Evolutionary conservation across 768 basidiomycete species (phyloP), one percentile per base, ranked within the genome.

Genomic region (Podaxis mareebaensis): DNA sequence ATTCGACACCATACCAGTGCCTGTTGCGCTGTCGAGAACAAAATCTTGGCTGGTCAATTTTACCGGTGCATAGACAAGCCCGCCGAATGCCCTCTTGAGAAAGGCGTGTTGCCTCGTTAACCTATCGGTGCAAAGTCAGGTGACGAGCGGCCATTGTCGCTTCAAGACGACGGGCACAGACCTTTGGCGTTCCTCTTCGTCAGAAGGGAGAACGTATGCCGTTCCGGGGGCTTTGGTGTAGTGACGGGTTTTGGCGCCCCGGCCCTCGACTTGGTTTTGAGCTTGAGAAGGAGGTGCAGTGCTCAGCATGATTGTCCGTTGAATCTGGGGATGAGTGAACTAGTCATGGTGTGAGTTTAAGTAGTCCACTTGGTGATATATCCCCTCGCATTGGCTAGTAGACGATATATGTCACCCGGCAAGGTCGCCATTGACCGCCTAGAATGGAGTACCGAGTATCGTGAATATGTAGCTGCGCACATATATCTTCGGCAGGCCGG

Each of bases 131-230:
- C 20, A n/a, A 24, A 12, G 8, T 51, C 11, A 51, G 22, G 49
- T 3, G 22, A 11, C 24, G 20, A 49, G 48, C 12, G 12, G 49
- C 22, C 49, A 26, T 5, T 12, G 12, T 24, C n/a, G 49, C 3
- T 49, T 20, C 17, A 49, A 10, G 20, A 11, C 10, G 24, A 10
- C 1, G 20, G 22, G 10, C 10, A 26, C 3, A 6, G 22, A 49
- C 48, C 48, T 49, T 4, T 20, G 17, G 17, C 46, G 6, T 22
- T 49, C 46, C 20, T 49, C 7, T 10, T 49, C 48, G 22, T 49
- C 48, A 49, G 48, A 49, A 13, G 48, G 48, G 48, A 49, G 48
- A 8, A 83, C 20, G 73, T 89, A 69, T 42, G 40, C 40, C 17
- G 40, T 42, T 42, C 40, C 40, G 12, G 40, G 40, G 12, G 40